Base-by-base conservation (phyloP, 768 basidiomycete genomes). In the Tulasnella calospora region DNA sequence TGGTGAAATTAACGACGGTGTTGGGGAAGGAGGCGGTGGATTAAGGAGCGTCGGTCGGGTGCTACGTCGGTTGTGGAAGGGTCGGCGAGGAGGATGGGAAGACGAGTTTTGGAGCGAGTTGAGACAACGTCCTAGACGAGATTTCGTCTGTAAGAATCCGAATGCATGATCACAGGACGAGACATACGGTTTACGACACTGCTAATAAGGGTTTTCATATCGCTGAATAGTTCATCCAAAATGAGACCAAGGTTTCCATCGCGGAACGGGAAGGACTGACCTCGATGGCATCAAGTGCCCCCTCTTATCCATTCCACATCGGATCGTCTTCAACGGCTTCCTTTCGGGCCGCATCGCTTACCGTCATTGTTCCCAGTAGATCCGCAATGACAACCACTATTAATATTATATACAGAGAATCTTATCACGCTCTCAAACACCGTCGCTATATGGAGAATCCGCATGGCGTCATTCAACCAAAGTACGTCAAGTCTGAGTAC, bases 241-340 rank as follows among this genome's bases (percentile, higher is more conserved):
- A 47, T 23, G 33, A 61, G n/a, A 19, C n/a, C 4, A 40, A 35
- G 69, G 0, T 10, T n/a, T 67, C 61, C 13, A 76, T 8, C 38
- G 13, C 10, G 35, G 15, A 23, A 51, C n/a, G 9, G 6, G 4
- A 40, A 40, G 2, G 2, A 86, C 90, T 51, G 83, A 96, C 90
- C 95, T 98, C 96, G 76, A 94, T 92, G 57, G 93, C 89, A 83
- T 98, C 96, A 17, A 97, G 87, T 96, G 95, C 0, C 95, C 96
- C 80, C 97, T 94, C 67, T 95, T 94, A 81, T 96, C 94, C 55
- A 89, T n/a, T n/a, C n/a, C 86, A 81, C 92, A 93, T 89, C n/a
- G 87, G 8, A 98, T 95, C 2, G 92, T 91, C 82, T 93, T 92
- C 35, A 96, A 87, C 76, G 97, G 86, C 73, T 96, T 94, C 80